Conservation (phyloP, 345 rosid species). For the Corymbia maculata region DNA sequence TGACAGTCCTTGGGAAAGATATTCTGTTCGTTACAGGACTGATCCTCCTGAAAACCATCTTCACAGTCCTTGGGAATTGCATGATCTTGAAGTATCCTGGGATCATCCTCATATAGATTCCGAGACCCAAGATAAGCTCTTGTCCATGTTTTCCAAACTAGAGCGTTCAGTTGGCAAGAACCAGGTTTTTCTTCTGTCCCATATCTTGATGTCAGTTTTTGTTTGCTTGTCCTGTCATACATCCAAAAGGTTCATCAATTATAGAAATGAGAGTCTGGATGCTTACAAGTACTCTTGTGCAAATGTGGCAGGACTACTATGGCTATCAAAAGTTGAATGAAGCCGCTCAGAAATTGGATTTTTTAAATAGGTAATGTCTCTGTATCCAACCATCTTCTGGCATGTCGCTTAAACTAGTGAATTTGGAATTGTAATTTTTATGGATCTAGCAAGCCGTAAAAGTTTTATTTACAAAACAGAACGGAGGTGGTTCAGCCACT, state of each 20-base stretch:
- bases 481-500: neutral
- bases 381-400: neutral
- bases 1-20: slow-evolving; percentile 95
- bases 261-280: neutral
- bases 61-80: slow-evolving; percentile 97
- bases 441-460: neutral
- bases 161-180: slow-evolving; percentile 42
- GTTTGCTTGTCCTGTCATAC: neutral
- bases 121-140: slow-evolving; percentile 33
- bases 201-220: neutral
- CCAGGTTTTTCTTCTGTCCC: slow-evolving; percentile 30
- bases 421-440: neutral
- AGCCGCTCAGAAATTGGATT: slow-evolving; percentile 65
- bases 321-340: slow-evolving; percentile 73
- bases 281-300: neutral
- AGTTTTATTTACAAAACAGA: neutral
- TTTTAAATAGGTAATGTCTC: slow-evolving; percentile 54
- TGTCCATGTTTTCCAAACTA: slow-evolving; percentile 45
- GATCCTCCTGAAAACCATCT: slow-evolving; percentile 30
- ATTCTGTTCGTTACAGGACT: slow-evolving; percentile 36
- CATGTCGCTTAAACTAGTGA: neutral
- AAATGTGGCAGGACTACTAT: slow-evolving; percentile 57
- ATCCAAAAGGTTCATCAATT: neutral
- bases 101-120: slow-evolving; percentile 52
- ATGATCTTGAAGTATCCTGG: slow-evolving; percentile 46